phyloP scores from a whole-genome alignment of 73 alveolate genomes.

The Symbiodinium natans region DNA sequence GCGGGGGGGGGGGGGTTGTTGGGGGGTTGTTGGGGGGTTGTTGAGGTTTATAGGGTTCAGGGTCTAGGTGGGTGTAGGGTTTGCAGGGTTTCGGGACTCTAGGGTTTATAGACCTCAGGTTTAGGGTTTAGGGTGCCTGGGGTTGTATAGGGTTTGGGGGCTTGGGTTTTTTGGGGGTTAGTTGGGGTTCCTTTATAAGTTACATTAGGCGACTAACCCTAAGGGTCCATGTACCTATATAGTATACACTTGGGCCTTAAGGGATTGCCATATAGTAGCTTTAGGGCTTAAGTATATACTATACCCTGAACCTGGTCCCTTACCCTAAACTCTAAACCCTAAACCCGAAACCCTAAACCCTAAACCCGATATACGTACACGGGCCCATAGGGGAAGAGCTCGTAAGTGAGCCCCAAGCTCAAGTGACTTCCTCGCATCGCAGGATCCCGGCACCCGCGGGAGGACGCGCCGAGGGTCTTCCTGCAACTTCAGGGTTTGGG shows the following conservation, averaged over 20 bases:
- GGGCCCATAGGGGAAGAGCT: too few species aligned
- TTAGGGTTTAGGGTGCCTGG: background rate
- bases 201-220: too few species aligned
- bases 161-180: background rate
- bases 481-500: too few species aligned
- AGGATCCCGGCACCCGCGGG: background rate
- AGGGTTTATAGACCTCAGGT: background rate
- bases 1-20: background rate
- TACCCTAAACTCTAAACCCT: background rate
- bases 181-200: too few species aligned
- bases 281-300: too few species aligned
- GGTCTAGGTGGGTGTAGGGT: background rate
- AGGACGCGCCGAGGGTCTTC: too few species aligned
- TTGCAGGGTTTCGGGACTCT: background rate
- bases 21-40: background rate
- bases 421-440: background rate
- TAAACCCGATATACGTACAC: too few species aligned
- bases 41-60: background rate
- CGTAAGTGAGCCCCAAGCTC: too few species aligned
- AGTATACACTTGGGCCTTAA: too few species aligned
- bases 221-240: too few species aligned
- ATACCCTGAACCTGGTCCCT: too few species aligned
- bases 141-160: background rate
- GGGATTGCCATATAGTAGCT: too few species aligned
- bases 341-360: background rate